A percentile compares a stretch with the other conserved stretches of the same genome.
These are phyloP conservation scores for Colletotrichum sp. DNA, from an alignment of 2,329 filamentous ascomycete species.

Conservation along the genomic window DNA sequence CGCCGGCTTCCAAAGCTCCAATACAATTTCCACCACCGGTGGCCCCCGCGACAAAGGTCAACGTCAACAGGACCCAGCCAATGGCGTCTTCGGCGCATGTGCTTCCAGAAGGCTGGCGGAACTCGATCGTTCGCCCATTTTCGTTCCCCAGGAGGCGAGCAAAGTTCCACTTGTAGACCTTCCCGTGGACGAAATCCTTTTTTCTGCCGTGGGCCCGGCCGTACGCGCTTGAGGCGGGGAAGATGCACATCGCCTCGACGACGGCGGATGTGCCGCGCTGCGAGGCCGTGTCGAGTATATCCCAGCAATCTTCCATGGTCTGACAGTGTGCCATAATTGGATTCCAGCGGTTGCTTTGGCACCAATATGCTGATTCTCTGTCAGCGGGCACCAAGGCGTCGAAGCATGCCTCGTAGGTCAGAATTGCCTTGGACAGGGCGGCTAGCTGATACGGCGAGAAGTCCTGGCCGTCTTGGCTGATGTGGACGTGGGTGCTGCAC, in stretches of 20 bases:
- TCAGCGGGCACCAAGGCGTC: constrained; percentile 31
- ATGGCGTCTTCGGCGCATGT: constrained; percentile 30
- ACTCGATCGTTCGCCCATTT: constrained; percentile 36
- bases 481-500: constrained; percentile 43
- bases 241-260: constrained; percentile 36
- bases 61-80: constrained; percentile 35
- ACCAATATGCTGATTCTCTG: constrained; percentile 35
- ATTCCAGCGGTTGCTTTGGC: constrained; percentile 36
- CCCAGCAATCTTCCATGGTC: constrained; percentile 27
- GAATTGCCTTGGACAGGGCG: constrained; percentile 33
- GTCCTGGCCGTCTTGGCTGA: constrained; percentile 27
- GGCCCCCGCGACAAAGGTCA: constrained; percentile 37
- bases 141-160: constrained; percentile 28
- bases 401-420: constrained; percentile 39
- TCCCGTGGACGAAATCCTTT: constrained; percentile 39
- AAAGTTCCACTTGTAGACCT: constrained; percentile 46
- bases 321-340: constrained; percentile 23
- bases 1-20: constrained; percentile 1
- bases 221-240: constrained; percentile 32
- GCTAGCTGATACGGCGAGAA: constrained; percentile 27
- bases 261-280: constrained; percentile 18
- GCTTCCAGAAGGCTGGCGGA: constrained; percentile 39
- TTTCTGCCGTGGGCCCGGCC: constrained; percentile 33
- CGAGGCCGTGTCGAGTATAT: constrained; percentile 25
- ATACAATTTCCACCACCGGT: constrained; percentile 16